A percentile compares a stretch with the other conserved stretches of the same genome.
These are phyloP conservation scores for Kazachstania africana DNA, from an alignment of 805 yeast genomes.

Conservation along the genomic window DNA sequence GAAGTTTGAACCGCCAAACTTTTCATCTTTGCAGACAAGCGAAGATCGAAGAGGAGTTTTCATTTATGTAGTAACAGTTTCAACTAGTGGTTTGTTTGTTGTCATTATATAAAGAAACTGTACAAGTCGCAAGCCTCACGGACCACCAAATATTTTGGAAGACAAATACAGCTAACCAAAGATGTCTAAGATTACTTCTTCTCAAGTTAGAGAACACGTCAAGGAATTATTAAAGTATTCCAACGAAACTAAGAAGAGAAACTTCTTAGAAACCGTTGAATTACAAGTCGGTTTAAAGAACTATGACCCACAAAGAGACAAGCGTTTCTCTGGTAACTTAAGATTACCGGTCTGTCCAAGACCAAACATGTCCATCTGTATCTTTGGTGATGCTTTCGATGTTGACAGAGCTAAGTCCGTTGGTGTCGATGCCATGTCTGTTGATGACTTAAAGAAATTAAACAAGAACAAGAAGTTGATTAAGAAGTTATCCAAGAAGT, in stretches of 20 bases:
- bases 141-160: constrained; percentile 62
- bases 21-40: too few relatives aligned
- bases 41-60: too few relatives aligned
- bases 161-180: constrained; percentile 33
- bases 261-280: constrained; percentile 99
- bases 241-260: constrained; percentile 96
- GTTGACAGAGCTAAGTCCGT: constrained; percentile 99
- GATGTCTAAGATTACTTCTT: constrained; percentile 82
- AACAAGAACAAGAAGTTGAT: constrained; percentile 99
- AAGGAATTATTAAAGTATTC: constrained; percentile 83
- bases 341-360: constrained; percentile 98
- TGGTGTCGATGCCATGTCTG: constrained; percentile 99
- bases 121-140: constrained; percentile 38
- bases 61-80: too few relatives aligned
- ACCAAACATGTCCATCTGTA: constrained; percentile 99
- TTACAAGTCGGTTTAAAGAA: constrained; percentile 99
- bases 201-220: constrained; percentile 96
- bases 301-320: constrained; percentile 99
- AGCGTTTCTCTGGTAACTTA: constrained; percentile 99
- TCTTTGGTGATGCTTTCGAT: constrained; percentile 99
- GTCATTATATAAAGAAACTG: constrained; percentile 3
- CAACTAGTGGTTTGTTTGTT: too few relatives aligned
- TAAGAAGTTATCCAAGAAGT: constrained; percentile 99
- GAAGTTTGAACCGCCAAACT: too few relatives aligned
- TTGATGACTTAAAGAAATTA: constrained; percentile 98